Conservation (phyloP, 805 yeast genomes). For the Barnettozyma vustinii region DNA sequence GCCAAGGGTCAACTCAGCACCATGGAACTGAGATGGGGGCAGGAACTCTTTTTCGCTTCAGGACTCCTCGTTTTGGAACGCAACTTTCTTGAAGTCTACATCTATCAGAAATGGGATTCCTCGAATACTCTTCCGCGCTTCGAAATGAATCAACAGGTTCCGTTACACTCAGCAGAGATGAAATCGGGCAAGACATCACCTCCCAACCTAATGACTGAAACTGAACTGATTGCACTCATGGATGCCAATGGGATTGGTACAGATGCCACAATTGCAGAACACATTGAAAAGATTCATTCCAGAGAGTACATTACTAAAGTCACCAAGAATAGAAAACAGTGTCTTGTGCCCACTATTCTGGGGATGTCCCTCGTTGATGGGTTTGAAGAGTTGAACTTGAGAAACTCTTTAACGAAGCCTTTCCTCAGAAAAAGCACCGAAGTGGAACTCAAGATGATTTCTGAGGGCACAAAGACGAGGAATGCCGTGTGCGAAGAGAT, state of each 20-base stretch:
- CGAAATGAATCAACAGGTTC: slow-evolving; percentile 48
- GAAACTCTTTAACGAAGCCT: slow-evolving; percentile 83
- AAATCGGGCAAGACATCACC: slow-evolving; percentile 74
- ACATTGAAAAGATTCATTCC: slow-evolving; percentile 70
- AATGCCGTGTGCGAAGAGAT: slow-evolving; percentile 51
- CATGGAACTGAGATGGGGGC: slow-evolving; percentile 68
- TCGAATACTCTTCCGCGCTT: slow-evolving; percentile 62
- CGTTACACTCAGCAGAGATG: slow-evolving; percentile 52
- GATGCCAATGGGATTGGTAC: slow-evolving; percentile 98
- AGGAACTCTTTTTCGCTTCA: slow-evolving; percentile 63
- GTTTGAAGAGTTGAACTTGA: slow-evolving; percentile 69
- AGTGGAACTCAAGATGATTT: slow-evolving; percentile 55
- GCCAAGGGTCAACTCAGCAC: slow-evolving; percentile 73
- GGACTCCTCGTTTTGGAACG: slow-evolving; percentile 70
- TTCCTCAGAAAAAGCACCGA: slow-evolving; percentile 77
- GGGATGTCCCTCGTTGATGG: slow-evolving; percentile 90
- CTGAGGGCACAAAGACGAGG: slow-evolving; percentile 54
- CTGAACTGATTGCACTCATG: slow-evolving; percentile 89
- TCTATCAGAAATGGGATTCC: slow-evolving; percentile 72
- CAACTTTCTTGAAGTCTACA: slow-evolving; percentile 78
- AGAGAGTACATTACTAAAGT: slow-evolving; percentile 61
- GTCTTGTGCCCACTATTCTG: slow-evolving; percentile 69
- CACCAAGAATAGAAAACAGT: slow-evolving; percentile 30
- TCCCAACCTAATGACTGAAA: slow-evolving; percentile 82
- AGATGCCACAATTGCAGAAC: slow-evolving; percentile 98